Percentiles rank a stretch among this genome's conserved stretches.
phyloP scores from a whole-genome alignment of 192 early-diverging fungal genomes.

The Backusella sp. region DNA sequence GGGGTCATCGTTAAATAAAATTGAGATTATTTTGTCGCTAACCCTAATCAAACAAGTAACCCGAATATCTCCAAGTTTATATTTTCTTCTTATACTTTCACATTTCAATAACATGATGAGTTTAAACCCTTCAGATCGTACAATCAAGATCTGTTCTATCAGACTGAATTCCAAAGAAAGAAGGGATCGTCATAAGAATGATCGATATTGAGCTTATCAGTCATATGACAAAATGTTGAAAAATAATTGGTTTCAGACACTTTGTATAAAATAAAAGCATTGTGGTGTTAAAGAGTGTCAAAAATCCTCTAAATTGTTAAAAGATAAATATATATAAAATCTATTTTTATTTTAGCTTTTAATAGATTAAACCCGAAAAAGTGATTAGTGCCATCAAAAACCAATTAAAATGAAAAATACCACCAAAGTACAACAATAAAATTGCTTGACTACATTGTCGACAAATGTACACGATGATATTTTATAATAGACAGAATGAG shows the following conservation, averaged over 20 bases:
- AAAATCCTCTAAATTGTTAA: neutral
- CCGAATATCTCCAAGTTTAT: neutral
- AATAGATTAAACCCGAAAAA: neutral
- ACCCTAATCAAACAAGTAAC: neutral
- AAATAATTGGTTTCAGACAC: neutral
- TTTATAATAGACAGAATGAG: too few relatives aligned
- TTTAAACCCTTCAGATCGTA: neutral
- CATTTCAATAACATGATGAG: neutral
- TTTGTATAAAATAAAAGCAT: neutral
- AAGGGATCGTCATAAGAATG: neutral
- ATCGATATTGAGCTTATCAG: neutral
- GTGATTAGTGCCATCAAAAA: neutral
- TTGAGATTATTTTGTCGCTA: neutral
- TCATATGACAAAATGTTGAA: neutral
- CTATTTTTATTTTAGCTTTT: neutral
- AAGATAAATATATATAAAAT: neutral
- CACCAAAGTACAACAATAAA: neutral
- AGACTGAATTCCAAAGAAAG: neutral
- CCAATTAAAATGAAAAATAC: neutral
- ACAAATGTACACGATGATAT: neutral
- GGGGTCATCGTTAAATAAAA: neutral
- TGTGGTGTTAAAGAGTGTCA: neutral
- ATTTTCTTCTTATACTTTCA: neutral
- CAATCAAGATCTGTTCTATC: neutral
- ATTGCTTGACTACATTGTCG: too few relatives aligned